Conservation (phyloP, 352 stramenopile genomes). For the Globisporangium perplexum region DNA sequence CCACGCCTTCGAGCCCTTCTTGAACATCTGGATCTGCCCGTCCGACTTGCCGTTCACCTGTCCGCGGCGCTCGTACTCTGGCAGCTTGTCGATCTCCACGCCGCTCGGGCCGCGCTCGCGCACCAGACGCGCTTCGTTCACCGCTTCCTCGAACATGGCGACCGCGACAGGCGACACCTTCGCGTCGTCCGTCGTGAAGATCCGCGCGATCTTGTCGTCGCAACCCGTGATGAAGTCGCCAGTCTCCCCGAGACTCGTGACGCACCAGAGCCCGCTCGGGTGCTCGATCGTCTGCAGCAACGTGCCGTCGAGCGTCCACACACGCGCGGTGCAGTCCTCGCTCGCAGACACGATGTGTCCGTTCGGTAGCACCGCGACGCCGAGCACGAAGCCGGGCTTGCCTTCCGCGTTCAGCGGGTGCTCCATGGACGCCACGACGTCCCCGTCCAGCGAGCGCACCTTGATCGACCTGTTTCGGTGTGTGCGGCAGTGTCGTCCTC, state of each 20-base stretch:
- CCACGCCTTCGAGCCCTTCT: slow-evolving; percentile 90
- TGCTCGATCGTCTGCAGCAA: slow-evolving; percentile 80
- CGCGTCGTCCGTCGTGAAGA: slow-evolving; percentile 84
- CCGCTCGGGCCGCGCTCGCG: slow-evolving; percentile 78
- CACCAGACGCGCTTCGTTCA: slow-evolving; percentile 48
- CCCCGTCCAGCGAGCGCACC: slow-evolving; percentile 52
- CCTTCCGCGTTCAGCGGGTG: slow-evolving; percentile 77
- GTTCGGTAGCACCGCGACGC: slow-evolving; percentile 52
- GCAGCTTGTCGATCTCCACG: slow-evolving; percentile 93
- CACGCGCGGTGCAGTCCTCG: slow-evolving; percentile 76
- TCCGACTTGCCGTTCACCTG: slow-evolving; percentile 79
- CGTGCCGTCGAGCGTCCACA: slow-evolving; percentile 56
- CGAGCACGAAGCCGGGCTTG: slow-evolving; percentile 81
- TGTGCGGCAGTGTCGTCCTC: too few relatives aligned
- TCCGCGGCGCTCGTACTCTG: slow-evolving; percentile 88
- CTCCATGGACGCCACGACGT: slow-evolving; percentile 55
- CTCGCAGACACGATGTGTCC: slow-evolving; percentile 66
- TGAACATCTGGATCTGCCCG: slow-evolving; percentile 96
- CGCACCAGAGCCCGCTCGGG: slow-evolving; percentile 81
- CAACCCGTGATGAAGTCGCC: slow-evolving; percentile 92
- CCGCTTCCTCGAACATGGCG: slow-evolving; percentile 57
- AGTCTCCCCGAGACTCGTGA: slow-evolving; percentile 59
- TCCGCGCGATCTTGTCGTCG: slow-evolving; percentile 90
- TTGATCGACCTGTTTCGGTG: slow-evolving; percentile 39
- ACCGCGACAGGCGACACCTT: slow-evolving; percentile 61